These are phyloP conservation scores for Gossypium davidsonii DNA, from an alignment of 441 rosid species.

Conservation along the genomic window DNA sequence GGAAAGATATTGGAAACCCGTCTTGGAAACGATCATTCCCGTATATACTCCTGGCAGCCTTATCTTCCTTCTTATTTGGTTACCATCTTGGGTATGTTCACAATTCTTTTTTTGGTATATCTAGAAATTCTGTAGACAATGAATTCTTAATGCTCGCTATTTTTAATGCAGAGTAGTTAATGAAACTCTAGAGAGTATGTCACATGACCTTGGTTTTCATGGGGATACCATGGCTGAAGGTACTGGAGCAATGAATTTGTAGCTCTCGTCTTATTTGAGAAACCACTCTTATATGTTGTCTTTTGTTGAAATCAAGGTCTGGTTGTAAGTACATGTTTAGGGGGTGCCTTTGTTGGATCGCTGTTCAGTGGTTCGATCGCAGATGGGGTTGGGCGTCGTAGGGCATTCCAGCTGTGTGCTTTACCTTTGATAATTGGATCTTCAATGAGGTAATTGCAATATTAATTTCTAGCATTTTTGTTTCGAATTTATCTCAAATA, in stretches of 20 bases:
- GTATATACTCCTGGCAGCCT: slow-evolving; percentile 54
- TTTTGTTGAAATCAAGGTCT: slow-evolving; percentile 51
- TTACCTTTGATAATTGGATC: slow-evolving; percentile 89
- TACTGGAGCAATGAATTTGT: slow-evolving; percentile 13
- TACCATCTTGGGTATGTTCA: slow-evolving; percentile 61
- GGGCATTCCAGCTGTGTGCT: slow-evolving; percentile 86
- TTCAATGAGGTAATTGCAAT: slow-evolving; percentile 53
- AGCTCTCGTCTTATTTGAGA: slow-evolving; percentile 5
- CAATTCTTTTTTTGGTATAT: not conserved
- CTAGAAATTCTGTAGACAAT: not conserved
- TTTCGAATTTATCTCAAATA: not conserved
- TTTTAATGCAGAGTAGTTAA: slow-evolving; percentile 55
- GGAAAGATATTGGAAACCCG: slow-evolving; percentile 59
- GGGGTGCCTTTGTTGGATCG: slow-evolving; percentile 86
- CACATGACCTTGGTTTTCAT: slow-evolving; percentile 60
- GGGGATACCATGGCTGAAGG: slow-evolving; percentile 69
- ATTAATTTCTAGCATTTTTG: not conserved
- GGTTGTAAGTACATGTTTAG: slow-evolving; percentile 91
- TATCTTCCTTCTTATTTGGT: slow-evolving; percentile 59
- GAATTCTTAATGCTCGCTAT: slow-evolving; percentile 8
- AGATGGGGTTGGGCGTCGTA: slow-evolving; percentile 85
- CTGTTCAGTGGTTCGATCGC: slow-evolving; percentile 85
- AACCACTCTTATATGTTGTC: slow-evolving; percentile 16
- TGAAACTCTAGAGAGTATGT: slow-evolving; percentile 68
- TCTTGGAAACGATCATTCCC: slow-evolving; percentile 64